These are phyloP conservation scores for Zymoseptoria brevis DNA, from an alignment of 2,329 filamentous ascomycete species.

Conservation along the genomic window DNA sequence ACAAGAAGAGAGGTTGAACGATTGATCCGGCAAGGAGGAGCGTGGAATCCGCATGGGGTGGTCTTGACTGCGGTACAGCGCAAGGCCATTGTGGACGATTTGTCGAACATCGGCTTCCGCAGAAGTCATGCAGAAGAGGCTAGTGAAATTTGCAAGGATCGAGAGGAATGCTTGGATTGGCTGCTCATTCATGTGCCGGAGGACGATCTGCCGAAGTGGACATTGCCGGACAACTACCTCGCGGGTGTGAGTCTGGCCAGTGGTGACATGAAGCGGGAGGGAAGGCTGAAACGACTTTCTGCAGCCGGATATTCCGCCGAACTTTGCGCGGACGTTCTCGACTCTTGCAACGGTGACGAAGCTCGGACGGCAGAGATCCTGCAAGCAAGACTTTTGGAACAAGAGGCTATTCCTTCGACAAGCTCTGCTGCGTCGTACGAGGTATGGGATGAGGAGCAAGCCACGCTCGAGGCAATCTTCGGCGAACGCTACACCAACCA, in stretches of 20 bases:
- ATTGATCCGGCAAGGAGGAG: slow-evolving; percentile 65
- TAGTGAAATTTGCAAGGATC: slow-evolving; percentile 75
- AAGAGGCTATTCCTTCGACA: slow-evolving; percentile 11
- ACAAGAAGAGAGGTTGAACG: slow-evolving; percentile 72
- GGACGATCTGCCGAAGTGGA: slow-evolving; percentile 90
- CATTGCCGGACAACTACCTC: slow-evolving; percentile 81
- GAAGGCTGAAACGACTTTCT: slow-evolving; percentile 71
- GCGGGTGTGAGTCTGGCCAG: slow-evolving; percentile 82
- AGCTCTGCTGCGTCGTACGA: slow-evolving; percentile 38
- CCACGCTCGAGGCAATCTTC: slow-evolving; percentile 77
- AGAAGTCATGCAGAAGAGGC: slow-evolving; percentile 84
- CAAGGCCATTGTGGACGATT: slow-evolving; percentile 59
- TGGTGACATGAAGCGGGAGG: slow-evolving; percentile 71
- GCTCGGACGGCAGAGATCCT: slow-evolving; percentile 68
- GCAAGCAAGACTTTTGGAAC: slow-evolving; percentile 57
- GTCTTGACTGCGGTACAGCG: slow-evolving; percentile 53
- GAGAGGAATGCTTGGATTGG: slow-evolving; percentile 92
- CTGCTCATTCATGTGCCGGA: slow-evolving; percentile 93
- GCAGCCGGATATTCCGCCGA: slow-evolving; percentile 79
- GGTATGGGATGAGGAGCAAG: slow-evolving; percentile 78
- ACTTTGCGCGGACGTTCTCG: slow-evolving; percentile 70
- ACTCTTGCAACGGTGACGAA: slow-evolving; percentile 64
- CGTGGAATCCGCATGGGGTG: slow-evolving; percentile 80
- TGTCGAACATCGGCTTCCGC: slow-evolving; percentile 77
- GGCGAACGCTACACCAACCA: slow-evolving; percentile 57